Evolutionary conservation across 2,329 filamentous ascomycete genomes (phyloP).

Genomic region (Nigrograna mackinnonii): DNA sequence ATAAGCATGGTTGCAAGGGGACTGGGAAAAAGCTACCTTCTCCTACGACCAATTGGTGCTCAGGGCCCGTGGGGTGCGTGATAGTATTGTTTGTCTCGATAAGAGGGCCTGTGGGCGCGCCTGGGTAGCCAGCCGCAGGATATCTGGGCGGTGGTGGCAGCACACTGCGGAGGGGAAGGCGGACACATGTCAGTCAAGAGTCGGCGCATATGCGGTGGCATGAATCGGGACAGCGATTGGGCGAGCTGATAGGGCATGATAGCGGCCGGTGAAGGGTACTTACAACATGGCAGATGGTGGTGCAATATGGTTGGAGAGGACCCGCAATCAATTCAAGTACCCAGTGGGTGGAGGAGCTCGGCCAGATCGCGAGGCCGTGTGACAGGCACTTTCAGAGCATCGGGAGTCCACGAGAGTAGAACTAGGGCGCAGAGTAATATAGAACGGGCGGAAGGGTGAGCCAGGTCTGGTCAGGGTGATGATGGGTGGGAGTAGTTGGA

Average conservation of each 20-base stretch:
- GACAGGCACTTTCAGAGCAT: conserved; percentile 7
- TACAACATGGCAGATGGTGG: conserved; percentile 38
- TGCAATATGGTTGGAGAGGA: conserved; percentile 23
- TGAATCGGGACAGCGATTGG: conserved; percentile 27
- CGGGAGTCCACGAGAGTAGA: neutral
- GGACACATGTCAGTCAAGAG: conserved; percentile 24
- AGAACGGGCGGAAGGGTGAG: no score
- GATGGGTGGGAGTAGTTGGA: no score
- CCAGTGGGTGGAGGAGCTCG: conserved; percentile 7
- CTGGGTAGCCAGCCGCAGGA: conserved; percentile 74
- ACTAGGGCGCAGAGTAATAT: no score
- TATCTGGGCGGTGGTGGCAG: conserved; percentile 85
- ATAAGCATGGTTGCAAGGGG: conserved; percentile 1
- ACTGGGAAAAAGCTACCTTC: conserved; percentile 67
- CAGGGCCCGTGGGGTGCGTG: conserved; percentile 75
- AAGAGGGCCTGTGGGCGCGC: conserved; percentile 71
- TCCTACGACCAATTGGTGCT: conserved; percentile 89
- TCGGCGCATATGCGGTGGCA: conserved; percentile 16
- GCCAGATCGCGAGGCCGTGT: conserved; percentile 17
- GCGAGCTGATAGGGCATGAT: conserved; percentile 10
- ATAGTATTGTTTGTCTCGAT: conserved; percentile 95
- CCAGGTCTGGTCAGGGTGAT: no score
- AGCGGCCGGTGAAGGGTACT: conserved; percentile 23
- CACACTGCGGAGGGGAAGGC: conserved; percentile 50
- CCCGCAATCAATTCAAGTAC: conserved; percentile 17